A percentile compares a stretch with the other conserved stretches of the same genome.
Evolutionary conservation across 495 filamentous ascomycete genomes (phyloP).

Genomic region (Penicillium manginii): DNA sequence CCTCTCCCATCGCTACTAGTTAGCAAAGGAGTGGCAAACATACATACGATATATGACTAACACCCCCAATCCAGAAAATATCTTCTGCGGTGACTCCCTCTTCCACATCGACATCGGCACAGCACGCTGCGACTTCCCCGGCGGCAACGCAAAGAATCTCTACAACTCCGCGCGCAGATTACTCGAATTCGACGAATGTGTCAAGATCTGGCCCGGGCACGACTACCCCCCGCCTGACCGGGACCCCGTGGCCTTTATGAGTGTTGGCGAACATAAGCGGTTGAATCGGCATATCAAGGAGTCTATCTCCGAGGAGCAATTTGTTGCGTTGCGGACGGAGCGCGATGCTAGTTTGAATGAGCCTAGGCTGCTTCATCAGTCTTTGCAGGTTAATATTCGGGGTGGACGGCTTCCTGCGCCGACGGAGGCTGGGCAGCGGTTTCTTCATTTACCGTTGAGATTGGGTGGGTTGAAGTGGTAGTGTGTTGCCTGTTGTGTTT

Average conservation of each 20-base stretch:
- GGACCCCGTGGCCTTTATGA: constrained; percentile 46
- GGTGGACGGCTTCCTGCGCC: constrained; percentile 50
- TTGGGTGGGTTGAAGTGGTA: constrained; percentile 28
- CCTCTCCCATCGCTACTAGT: no score
- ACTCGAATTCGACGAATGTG: constrained; percentile 46
- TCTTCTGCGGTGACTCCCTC: constrained; percentile 65
- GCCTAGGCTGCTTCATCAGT: constrained; percentile 57
- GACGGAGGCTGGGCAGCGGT: constrained; percentile 33
- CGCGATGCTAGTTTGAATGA: constrained; percentile 51
- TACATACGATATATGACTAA: no score
- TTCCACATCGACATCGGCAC: constrained; percentile 63
- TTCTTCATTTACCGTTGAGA: constrained; percentile 52
- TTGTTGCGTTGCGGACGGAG: constrained; percentile 48
- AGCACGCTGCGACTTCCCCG: constrained; percentile 64
- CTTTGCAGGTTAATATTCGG: constrained; percentile 63
- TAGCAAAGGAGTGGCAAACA: no score
- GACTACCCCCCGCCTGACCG: constrained; percentile 49
- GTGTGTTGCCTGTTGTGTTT: neutral
- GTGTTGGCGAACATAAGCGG: constrained; percentile 51
- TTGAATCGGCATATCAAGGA: constrained; percentile 57
- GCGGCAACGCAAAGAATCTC: constrained; percentile 50
- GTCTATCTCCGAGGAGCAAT: constrained; percentile 46
- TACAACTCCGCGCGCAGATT: constrained; percentile 51
- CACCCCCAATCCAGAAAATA: constrained; percentile 38
- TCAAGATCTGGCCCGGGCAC: constrained; percentile 55